Conservation (phyloP, 805 yeast species). For the Sungouiozyma intestinalis region DNA sequence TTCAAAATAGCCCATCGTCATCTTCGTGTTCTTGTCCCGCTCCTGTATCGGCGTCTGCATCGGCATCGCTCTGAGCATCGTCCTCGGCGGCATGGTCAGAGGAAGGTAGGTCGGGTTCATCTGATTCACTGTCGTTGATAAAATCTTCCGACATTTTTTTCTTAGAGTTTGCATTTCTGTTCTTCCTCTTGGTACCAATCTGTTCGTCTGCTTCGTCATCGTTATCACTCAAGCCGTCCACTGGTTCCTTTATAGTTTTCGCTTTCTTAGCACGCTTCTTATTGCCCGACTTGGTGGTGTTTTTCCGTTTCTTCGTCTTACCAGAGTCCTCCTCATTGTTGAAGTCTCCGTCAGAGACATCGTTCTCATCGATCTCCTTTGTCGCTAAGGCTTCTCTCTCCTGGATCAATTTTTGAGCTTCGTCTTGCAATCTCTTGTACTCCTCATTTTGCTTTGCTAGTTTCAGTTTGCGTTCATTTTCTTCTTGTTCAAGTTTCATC, state of each 20-base stretch:
- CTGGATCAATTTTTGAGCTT: slow-evolving; percentile 46
- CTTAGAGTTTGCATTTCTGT: slow-evolving; percentile 19
- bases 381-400: slow-evolving; percentile 34
- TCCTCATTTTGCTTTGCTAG: slow-evolving; percentile 43
- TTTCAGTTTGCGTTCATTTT: slow-evolving; percentile 36
- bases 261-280: slow-evolving; percentile 1
- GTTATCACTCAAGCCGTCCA: slow-evolving; percentile 10
- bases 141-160: slow-evolving; percentile 30
- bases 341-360: slow-evolving; percentile 27
- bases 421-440: slow-evolving; percentile 42
- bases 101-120: no score
- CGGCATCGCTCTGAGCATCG: no score
- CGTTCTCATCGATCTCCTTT: slow-evolving; percentile 33
- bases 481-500: slow-evolving; percentile 40
- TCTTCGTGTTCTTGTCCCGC: slow-evolving; percentile 11
- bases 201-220: slow-evolving; percentile 15
- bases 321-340: slow-evolving; percentile 12
- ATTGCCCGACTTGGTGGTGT: slow-evolving; percentile 6
- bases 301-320: slow-evolving; percentile 13
- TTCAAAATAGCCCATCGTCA: slow-evolving; percentile 14
- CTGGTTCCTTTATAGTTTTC: slow-evolving; percentile 2
- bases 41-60: slow-evolving; percentile 10
- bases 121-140: slow-evolving; percentile 38
- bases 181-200: slow-evolving; percentile 6
- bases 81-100: no score